Percentiles rank a stretch among this genome's conserved stretches.
Evolutionary conservation across 306 rosid species (phyloP).

Genomic region (Chamaecrista fasciculata): DNA sequence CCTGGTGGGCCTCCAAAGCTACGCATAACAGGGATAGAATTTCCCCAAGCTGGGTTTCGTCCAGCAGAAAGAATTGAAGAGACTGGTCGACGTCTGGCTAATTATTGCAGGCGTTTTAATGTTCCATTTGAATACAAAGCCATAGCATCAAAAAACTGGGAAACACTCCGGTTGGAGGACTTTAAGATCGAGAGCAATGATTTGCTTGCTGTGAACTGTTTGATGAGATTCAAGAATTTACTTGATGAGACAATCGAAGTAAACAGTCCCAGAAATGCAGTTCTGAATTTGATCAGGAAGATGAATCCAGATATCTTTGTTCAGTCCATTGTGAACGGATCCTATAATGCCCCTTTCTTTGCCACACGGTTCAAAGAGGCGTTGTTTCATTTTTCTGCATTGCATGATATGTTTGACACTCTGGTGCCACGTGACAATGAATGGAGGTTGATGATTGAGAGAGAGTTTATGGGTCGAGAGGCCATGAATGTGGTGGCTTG

Average conservation of each 20-base stretch:
- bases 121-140: constrained; percentile 65
- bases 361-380: constrained; percentile 73
- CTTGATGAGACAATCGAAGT: constrained; percentile 59
- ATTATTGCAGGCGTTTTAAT: constrained; percentile 62
- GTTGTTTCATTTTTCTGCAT: constrained; percentile 63
- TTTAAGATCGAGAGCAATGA: constrained; percentile 50
- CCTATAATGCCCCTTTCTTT: constrained; percentile 73
- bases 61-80: constrained; percentile 58
- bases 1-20: constrained; percentile 75
- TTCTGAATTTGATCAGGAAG: constrained; percentile 60
- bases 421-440: constrained; percentile 42
- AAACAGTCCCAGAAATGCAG: constrained; percentile 60
- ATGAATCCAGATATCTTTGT: constrained; percentile 65
- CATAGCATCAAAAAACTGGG: constrained; percentile 62
- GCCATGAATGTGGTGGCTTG: constrained; percentile 70
- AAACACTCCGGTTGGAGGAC: constrained; percentile 49
- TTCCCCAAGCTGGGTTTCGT: constrained; percentile 69
- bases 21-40: constrained; percentile 76
- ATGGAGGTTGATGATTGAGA: constrained; percentile 55
- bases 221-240: constrained; percentile 48
- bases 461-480: constrained; percentile 58
- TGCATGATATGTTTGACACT: constrained; percentile 52
- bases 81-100: constrained; percentile 66
- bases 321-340: constrained; percentile 50
- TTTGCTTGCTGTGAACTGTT: constrained; percentile 55